A percentile compares a stretch with the other conserved stretches of the same genome.
phyloP scores from a whole-genome alignment of 1,284 basidiomycete species.

The Rhizoctonia solani region DNA sequence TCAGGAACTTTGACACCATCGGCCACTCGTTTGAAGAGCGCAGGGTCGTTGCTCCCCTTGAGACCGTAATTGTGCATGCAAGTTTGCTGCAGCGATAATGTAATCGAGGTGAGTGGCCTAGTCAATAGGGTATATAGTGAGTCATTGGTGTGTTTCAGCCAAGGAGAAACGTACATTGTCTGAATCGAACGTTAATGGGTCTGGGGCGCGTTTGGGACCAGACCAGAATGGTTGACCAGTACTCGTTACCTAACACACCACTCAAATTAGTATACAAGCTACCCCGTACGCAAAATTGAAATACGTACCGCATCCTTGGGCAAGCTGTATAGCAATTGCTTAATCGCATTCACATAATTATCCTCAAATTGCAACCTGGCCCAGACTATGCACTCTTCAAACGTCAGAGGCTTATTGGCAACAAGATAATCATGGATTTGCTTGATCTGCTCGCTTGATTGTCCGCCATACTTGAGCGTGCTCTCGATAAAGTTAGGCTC shows the following conservation, averaged over 20 bases:
- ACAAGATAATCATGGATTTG: slow-evolving; percentile 93
- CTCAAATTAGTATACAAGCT: background rate
- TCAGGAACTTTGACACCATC: slow-evolving; percentile 89
- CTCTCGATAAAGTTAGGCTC: slow-evolving; percentile 96
- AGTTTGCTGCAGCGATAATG: slow-evolving; percentile 91
- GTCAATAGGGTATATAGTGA: background rate
- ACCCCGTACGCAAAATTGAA: background rate
- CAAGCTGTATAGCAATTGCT: slow-evolving; percentile 90
- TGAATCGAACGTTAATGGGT: slow-evolving; percentile 84
- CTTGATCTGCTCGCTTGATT: slow-evolving; percentile 87
- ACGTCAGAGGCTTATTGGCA: slow-evolving; percentile 88
- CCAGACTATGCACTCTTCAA: slow-evolving; percentile 98
- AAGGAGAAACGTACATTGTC: too few relatives aligned
- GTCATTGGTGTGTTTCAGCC: slow-evolving; percentile 43
- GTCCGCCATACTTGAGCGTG: slow-evolving; percentile 86
- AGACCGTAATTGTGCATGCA: slow-evolving; percentile 98
- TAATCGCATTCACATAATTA: slow-evolving; percentile 93
- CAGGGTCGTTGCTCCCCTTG: slow-evolving; percentile 83
- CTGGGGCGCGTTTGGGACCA: slow-evolving; percentile 98
- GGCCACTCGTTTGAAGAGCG: slow-evolving; percentile 82
- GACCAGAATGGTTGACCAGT: slow-evolving; percentile 96
- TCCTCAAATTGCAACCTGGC: slow-evolving; percentile 95
- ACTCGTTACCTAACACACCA: slow-evolving; percentile 60
- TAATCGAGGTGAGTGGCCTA: slow-evolving; percentile 88
- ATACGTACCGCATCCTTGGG: slow-evolving; percentile 79